Base-by-base conservation (phyloP, 805 yeast genomes). In the baker's yeast (Saccharomyces cerevisiae) region DNA sequence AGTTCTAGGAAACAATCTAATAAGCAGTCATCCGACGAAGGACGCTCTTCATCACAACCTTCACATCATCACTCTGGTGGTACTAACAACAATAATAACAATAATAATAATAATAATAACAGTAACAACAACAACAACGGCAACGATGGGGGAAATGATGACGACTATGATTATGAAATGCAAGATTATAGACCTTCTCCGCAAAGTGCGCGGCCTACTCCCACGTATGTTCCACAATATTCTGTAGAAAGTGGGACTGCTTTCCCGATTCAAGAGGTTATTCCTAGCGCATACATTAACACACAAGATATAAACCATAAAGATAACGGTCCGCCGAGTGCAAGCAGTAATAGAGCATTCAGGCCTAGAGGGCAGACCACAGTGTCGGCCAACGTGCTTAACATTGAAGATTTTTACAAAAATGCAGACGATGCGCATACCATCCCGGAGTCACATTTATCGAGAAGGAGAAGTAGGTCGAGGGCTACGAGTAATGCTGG, bases 201-300 rank as follows among this genome's bases (percentile, higher is more conserved):
- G 1, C 54, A 48, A 10, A 43, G 49, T 13, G 41, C 51, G 5
- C 49, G 21, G 10, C 62, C 62, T 11, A 54, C 59, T 2, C 55
- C 62, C 3, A 53, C 62, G 6, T 66, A 68, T 50, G 62, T 65
- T n/a, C 70, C 69, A 6, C 65, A 65, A 51, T 62, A 63, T 30
- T 46, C 61, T 9, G 55, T 57, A 31, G 61, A 53, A 17, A 32
- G 47, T 28, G 58, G 57, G 29, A 31, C 50, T 24, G 41, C 54
- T 9, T 67, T 51, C 43, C 65, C 68, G 4, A 64, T 66, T 14
- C 70, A 66, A 48, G 70, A 68, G 53, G 71, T 68, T 28, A 61
- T 65, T 2, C 69, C 72, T 26, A 36, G 22, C 43, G 43, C 43
- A 11, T 36, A 36, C 43, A 36, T 36, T 8, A 68, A 67, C 47